A percentile compares a stretch with the other conserved stretches of the same genome.
Evolutionary conservation across 768 basidiomycete genomes (phyloP).

Genomic region (Hericium coralloides): DNA sequence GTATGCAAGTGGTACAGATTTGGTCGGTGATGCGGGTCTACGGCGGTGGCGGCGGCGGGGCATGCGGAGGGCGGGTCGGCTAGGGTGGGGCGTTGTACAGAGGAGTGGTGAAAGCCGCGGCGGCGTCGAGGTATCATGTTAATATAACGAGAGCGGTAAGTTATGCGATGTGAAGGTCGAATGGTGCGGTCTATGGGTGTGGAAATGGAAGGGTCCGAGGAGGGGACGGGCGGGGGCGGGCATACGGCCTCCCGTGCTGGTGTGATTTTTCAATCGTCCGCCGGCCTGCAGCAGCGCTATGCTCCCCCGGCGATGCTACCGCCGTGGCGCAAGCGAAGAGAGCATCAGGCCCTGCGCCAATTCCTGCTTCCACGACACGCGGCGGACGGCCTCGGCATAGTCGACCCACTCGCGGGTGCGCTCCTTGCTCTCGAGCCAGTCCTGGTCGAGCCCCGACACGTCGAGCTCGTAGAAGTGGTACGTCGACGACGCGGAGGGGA

Average conservation of each 20-base stretch:
- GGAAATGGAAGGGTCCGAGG: not conserved
- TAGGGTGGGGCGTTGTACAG: too few relatives aligned
- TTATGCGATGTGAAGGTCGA: conserved; percentile 8
- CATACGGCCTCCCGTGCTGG: not conserved
- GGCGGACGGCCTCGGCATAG: conserved; percentile 66
- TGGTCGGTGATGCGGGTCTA: too few relatives aligned
- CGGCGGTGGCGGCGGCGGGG: too few relatives aligned
- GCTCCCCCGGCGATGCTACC: conserved; percentile 22
- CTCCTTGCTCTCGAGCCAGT: conserved; percentile 78
- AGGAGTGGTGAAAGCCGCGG: not conserved
- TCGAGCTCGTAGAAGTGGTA: conserved; percentile 92
- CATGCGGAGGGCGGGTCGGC: too few relatives aligned
- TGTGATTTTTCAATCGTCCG: not conserved
- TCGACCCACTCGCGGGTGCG: conserved; percentile 84
- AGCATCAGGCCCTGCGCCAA: conserved; percentile 66
- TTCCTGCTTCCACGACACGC: conserved; percentile 82
- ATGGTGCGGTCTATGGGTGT: conserved; percentile 8
- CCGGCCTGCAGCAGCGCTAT: not conserved
- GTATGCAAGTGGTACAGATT: too few relatives aligned
- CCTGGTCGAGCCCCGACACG: conserved; percentile 62
- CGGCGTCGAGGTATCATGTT: conserved; percentile 11
- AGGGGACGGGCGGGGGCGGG: not conserved
- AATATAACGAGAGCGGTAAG: conserved; percentile 11
- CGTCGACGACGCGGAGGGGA: conserved; percentile 67
- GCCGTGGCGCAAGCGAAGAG: conserved; percentile 57